Evolutionary conservation across 768 basidiomycete genomes (phyloP).

Genomic region (Kwoniella europaea): DNA sequence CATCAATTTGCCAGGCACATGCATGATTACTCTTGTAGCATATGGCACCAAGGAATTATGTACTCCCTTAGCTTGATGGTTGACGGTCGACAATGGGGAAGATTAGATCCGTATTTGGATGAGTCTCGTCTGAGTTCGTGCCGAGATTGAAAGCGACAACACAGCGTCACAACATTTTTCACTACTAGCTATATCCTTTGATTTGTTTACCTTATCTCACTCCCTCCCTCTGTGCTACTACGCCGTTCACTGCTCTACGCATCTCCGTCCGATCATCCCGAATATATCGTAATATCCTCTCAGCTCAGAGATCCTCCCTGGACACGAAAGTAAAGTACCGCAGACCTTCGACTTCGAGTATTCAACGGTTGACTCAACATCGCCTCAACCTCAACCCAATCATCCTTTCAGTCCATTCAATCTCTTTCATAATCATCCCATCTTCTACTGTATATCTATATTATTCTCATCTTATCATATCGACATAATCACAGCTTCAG

Average conservation of each 20-base stretch:
- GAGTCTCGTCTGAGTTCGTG: background rate
- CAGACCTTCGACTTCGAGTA: too few species aligned
- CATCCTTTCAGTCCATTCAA: background rate
- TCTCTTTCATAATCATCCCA: background rate
- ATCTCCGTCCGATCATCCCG: background rate
- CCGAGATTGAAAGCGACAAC: background rate
- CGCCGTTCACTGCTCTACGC: background rate
- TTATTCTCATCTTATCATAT: background rate
- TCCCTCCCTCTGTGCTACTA: background rate
- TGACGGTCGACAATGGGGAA: too few species aligned
- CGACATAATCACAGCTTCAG: background rate
- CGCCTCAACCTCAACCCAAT: background rate
- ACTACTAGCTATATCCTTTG: background rate
- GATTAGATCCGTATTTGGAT: background rate
- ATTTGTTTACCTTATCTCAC: background rate
- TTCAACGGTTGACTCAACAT: background rate
- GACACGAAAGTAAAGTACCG: too few species aligned
- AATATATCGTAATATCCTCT: background rate
- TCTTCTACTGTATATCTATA: background rate
- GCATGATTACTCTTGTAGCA: background rate
- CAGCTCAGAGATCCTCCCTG: background rate
- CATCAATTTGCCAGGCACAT: background rate
- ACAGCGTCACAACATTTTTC: background rate
- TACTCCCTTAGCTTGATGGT: background rate
- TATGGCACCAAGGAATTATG: background rate